Evolutionary conservation across 441 rosid genomes (phyloP), one percentile per base, ranked within the genome.

Genomic region (Jatropha podagrica): DNA sequence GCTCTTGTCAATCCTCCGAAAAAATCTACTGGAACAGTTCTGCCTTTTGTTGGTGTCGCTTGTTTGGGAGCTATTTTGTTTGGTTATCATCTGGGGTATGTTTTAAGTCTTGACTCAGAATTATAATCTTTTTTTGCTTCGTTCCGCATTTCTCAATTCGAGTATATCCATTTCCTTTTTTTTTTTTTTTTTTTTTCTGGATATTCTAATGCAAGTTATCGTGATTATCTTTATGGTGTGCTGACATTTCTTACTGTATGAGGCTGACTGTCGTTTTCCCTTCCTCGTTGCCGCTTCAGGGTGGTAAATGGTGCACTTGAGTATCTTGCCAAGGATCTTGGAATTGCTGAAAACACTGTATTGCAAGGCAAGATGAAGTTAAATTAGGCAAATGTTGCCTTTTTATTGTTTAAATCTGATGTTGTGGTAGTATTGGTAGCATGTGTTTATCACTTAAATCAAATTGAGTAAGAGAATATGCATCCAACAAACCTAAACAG

Each of bases 31-130:
- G 97, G 98, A 56, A 85, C 85, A 0, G 97, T 96, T 74, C 83
- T 94, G 73, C 98, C 99, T 4, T 92, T 83, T 78, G 97, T 96
- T 54, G 98, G 90, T 26, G 90, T 96, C 84, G 97, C 99, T 80
- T 92, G 98, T 83, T 88, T 96, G 72, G 99, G 97, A 77, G 98
- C 99, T 82, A 88, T 88, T 67, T 77, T 92, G 80, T 94, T 96
- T 82, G 99, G 99, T 77, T 96, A 96, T 80, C 99, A 96, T 86
- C 89, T 94, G n/a, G 98, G 91, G 99, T 93, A 88, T 74, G 86
- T 71, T 59, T 23, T 70, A 23, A 37, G 11, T 68, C 73, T 38
- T 15, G 10, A 70, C 18, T 71, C 60, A 40, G 18, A 20, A 41
- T 23, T 23, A 23, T 42, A 4, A 46, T 73, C 11, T n/a, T 18